Percentiles rank a stretch among this genome's conserved stretches.
phyloP scores from a whole-genome alignment of 805 yeast genomes.

The Barnettozyma populi region DNA sequence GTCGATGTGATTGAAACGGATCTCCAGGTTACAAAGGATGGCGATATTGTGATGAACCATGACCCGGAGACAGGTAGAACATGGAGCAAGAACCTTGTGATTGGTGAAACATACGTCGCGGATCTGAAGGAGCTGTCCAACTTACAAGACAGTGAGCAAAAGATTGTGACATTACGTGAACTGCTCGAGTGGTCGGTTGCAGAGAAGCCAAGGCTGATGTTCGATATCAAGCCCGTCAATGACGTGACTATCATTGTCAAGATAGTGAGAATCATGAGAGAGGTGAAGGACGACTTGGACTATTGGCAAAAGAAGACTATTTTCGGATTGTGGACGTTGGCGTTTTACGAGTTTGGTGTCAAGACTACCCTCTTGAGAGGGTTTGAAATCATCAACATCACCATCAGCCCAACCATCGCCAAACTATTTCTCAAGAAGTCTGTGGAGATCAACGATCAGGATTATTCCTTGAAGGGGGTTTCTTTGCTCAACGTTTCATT shows the following conservation, averaged over 20 bases:
- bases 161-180: constrained; percentile 38
- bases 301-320: constrained; percentile 43
- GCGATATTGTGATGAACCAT: constrained; percentile 49
- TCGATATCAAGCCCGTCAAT: constrained; percentile 47
- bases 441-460: neutral
- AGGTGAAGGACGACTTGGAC: constrained; percentile 32
- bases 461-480: constrained; percentile 39
- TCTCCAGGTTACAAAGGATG: constrained; percentile 48
- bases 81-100: constrained; percentile 35
- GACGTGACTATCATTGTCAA: constrained; percentile 37
- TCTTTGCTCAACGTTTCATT: constrained; percentile 43
- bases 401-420: constrained; percentile 31
- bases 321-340: constrained; percentile 49
- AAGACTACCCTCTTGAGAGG: constrained; percentile 32
- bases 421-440: constrained; percentile 26
- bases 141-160: constrained; percentile 28
- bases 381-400: constrained; percentile 31
- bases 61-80: constrained; percentile 46
- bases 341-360: constrained; percentile 39
- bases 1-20: constrained; percentile 44
- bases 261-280: constrained; percentile 31
- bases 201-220: constrained; percentile 33
- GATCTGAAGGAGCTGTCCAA: constrained; percentile 34
- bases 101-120: constrained; percentile 32
- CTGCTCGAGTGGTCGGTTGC: constrained; percentile 34